phyloP scores from a whole-genome alignment of 345 rosid genomes.

The Salix suchowensis region DNA sequence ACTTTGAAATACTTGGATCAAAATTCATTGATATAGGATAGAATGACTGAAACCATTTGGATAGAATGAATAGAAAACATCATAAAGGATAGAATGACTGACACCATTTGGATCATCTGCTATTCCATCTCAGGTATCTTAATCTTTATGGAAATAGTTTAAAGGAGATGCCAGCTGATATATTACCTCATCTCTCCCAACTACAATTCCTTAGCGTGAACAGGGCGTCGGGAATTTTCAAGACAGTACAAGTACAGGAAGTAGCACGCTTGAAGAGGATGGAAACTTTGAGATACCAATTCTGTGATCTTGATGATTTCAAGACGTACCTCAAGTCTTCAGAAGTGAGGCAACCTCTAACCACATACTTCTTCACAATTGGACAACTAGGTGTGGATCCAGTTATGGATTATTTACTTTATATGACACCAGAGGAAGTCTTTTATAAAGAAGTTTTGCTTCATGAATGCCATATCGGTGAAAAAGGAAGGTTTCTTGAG shows the following conservation, averaged over 20 bases:
- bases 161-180: background rate
- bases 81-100: background rate
- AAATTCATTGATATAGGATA: background rate
- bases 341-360: background rate
- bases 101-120: background rate
- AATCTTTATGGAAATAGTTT: background rate
- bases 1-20: background rate
- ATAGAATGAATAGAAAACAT: background rate
- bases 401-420: background rate
- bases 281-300: slow-evolving; percentile 1
- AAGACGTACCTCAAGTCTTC: background rate
- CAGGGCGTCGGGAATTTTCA: background rate
- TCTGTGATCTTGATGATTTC: background rate
- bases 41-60: background rate
- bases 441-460: background rate
- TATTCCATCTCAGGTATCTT: background rate
- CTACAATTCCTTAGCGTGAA: slow-evolving; percentile 5
- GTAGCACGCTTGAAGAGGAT: background rate
- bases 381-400: background rate
- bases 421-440: background rate
- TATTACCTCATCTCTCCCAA: background rate
- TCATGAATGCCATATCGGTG: background rate
- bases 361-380: rapidly evolving
- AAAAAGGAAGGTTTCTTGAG: background rate
- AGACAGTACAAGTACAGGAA: background rate